These are phyloP conservation scores for Aspergillus taichungensis DNA, from an alignment of 495 filamentous ascomycete genomes.

Conservation along the genomic window DNA sequence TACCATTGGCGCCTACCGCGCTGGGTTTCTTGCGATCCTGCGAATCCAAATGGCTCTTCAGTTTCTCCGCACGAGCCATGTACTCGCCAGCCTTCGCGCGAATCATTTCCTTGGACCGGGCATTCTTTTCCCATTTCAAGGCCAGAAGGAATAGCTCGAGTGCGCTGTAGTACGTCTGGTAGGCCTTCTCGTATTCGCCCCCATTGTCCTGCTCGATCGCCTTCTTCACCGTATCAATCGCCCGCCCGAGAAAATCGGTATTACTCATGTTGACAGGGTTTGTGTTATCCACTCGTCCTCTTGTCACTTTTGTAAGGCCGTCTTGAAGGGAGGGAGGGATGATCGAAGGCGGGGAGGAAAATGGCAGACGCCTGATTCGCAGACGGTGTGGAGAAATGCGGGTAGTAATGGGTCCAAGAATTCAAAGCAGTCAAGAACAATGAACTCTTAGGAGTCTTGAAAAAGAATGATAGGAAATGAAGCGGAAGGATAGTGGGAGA, in stretches of 20 bases:
- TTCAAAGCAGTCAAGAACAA: no score
- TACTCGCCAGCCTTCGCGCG: constrained; percentile 87
- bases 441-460: no score
- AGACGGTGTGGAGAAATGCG: no score
- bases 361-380: neutral
- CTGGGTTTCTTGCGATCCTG: constrained; percentile 69
- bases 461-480: no score
- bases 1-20: constrained; percentile 78
- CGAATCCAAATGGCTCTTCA: constrained; percentile 80
- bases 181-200: constrained; percentile 94
- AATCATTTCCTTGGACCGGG: constrained; percentile 92
- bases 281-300: no score
- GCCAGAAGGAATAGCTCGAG: constrained; percentile 95
- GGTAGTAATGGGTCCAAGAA: no score
- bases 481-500: no score
- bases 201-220: constrained; percentile 93
- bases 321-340: neutral
- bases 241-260: constrained; percentile 91
- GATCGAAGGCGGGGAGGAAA: neutral
- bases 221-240: constrained; percentile 91
- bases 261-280: constrained; percentile 67
- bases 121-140: constrained; percentile 97
- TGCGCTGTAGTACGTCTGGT: constrained; percentile 86
- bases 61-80: constrained; percentile 96
- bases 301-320: no score